Percentiles rank a stretch among this genome's conserved stretches.
Evolutionary conservation across 345 rosid species (phyloP).

Genomic region (Eucalyptus cloeziana): DNA sequence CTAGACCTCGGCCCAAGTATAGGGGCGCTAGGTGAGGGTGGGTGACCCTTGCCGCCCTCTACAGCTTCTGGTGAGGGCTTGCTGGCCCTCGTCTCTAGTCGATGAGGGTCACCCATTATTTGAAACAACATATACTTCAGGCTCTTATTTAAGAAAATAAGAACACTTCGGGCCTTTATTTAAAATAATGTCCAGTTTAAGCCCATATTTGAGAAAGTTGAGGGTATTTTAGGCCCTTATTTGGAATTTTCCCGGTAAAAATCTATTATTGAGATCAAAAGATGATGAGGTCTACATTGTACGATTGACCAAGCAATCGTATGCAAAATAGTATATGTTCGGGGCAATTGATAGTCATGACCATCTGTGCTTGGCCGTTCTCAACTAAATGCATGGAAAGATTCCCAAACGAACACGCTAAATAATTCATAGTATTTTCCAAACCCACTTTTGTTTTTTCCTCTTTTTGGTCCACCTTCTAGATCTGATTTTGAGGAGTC

Average conservation of each 20-base stretch:
- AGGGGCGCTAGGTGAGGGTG: too few relatives aligned
- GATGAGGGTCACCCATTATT: too few relatives aligned
- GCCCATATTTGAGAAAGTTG: accelerated
- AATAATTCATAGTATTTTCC: too few relatives aligned
- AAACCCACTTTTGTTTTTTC: background rate
- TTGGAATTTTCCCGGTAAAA: too few relatives aligned
- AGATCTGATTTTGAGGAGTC: background rate
- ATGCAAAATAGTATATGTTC: background rate
- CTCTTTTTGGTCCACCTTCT: background rate
- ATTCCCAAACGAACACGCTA: background rate
- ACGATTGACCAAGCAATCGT: background rate
- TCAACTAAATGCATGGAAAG: background rate
- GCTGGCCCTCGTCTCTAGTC: too few relatives aligned
- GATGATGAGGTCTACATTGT: background rate
- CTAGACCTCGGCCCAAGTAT: too few relatives aligned
- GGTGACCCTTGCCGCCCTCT: too few relatives aligned
- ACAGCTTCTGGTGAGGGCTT: too few relatives aligned
- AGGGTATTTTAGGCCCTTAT: accelerated
- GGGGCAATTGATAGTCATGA: background rate
- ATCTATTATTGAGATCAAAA: background rate
- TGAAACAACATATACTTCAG: too few relatives aligned
- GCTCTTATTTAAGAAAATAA: too few relatives aligned
- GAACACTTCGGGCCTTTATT: accelerated
- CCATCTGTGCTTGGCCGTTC: background rate
- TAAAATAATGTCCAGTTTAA: too few relatives aligned